Base-by-base conservation (phyloP, 2,329 filamentous ascomycete genomes). In the Neoscytalidium dimidiatum region DNA sequence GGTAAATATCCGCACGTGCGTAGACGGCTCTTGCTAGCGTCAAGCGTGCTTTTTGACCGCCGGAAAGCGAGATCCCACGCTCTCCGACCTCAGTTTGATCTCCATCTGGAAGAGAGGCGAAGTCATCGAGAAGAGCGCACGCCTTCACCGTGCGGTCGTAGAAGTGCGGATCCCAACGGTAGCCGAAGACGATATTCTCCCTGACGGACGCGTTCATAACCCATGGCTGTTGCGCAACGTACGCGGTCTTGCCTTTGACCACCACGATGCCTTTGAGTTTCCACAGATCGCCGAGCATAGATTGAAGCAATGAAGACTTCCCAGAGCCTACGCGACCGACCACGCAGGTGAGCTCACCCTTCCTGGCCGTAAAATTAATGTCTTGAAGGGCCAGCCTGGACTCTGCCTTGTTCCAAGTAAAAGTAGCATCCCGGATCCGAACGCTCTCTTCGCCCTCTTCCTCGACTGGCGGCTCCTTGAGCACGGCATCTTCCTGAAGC, bases 81-180 rank as follows among this genome's bases (percentile, higher is more conserved):
- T 99, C 96, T 65, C 95, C 95, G 41, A 99, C 96, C 72, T 97
- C 91, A 0, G 95, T 99, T 75, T 96, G 91, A 73, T 99, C 96
- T 29, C 96, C 95, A 74, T 99, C 95, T 3, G 95, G 95, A 56
- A 99, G 85, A 70, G 92, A 92, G 52, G 89, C 86, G 78, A 99
- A 97, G 75, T 99, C 95, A 69, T 97, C 94, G 5, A 90, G 74
- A 35, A 99, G 83, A 51, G 95, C 95, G 76, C 96, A 99, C 44
- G 95, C 94, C 74, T 92, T 89, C 58, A 99, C 84, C 0, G 94
- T 97, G 73, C 91, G 89, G 64, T 98, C 92, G 79, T 99, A 99
- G 78, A 99, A 99, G 31, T 90, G 86, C 4, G 94, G 89, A 77
- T 99, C 94, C 83, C 91, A 97, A 52, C 92, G 89, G 79, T 99